Percentiles rank a stretch among this genome's conserved stretches.
These are phyloP conservation scores for Trichoderma reesei DNA, from an alignment of 495 filamentous ascomycete genomes.

Conservation along the genomic window DNA sequence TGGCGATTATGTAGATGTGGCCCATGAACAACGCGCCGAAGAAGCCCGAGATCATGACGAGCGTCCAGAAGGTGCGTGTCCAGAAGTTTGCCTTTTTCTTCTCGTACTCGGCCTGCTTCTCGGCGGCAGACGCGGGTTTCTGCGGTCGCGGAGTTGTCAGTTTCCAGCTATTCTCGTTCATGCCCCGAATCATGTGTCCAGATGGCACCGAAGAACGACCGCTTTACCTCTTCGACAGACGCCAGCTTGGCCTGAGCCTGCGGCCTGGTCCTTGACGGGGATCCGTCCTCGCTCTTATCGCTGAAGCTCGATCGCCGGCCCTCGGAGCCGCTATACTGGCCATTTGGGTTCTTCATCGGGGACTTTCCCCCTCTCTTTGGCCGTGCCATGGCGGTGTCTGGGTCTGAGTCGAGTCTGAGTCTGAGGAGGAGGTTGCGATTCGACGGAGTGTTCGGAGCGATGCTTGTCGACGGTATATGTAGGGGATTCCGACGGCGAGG, in stretches of 20 bases:
- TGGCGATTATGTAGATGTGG: slow-evolving; percentile 90
- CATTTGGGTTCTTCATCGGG: slow-evolving; percentile 50
- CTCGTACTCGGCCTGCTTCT: slow-evolving; percentile 62
- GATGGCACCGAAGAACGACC: background rate
- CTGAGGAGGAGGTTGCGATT: background rate
- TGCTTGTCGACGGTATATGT: background rate
- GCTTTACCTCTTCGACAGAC: slow-evolving; percentile 26
- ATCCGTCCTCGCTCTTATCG: slow-evolving; percentile 68
- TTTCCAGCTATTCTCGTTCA: background rate
- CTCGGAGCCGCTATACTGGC: slow-evolving; percentile 30
- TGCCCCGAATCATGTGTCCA: background rate
- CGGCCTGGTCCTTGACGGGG: slow-evolving; percentile 37
- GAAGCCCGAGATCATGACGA: slow-evolving; percentile 93
- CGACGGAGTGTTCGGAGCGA: slow-evolving; percentile 1
- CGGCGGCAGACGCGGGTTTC: slow-evolving; percentile 22
- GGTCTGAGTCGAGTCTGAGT: background rate
- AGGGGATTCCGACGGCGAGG: background rate
- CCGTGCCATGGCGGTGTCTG: slow-evolving; percentile 14
- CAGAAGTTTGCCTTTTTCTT: slow-evolving; percentile 99
- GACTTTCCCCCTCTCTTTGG: slow-evolving; percentile 74
- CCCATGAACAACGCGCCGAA: slow-evolving; percentile 86
- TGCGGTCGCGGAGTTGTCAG: slow-evolving; percentile 13
- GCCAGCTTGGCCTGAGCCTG: slow-evolving; percentile 1
- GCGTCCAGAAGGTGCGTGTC: slow-evolving; percentile 93
- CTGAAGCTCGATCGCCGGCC: slow-evolving; percentile 64